phyloP scores from a whole-genome alignment of 129 eudicot genomes.

The Pulicaria dysenterica region DNA sequence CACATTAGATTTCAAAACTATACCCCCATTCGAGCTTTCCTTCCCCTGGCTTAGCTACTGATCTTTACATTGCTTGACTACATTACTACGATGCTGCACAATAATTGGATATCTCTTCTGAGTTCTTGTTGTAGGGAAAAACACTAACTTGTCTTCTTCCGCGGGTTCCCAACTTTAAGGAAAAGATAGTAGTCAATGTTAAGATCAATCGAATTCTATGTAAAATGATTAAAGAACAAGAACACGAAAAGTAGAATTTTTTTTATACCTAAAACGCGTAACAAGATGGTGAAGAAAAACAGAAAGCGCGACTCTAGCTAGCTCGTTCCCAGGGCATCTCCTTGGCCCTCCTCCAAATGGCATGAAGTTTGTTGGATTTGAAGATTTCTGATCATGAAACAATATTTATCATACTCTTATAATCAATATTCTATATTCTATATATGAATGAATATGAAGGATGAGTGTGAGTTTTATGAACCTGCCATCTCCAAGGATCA shows the following conservation, averaged over 20 bases:
- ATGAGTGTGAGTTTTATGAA: background rate
- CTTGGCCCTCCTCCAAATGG: constrained; percentile 99
- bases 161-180: constrained; percentile 75
- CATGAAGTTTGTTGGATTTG: constrained; percentile 50
- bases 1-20: constrained; percentile 15
- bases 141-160: constrained; percentile 80
- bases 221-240: background rate
- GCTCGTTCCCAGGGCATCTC: constrained; percentile 93
- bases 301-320: constrained; percentile 79
- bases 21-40: constrained; percentile 1
- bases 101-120: constrained; percentile 80
- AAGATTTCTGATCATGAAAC: constrained; percentile 34
- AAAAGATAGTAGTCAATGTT: background rate
- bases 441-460: background rate
- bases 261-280: constrained; percentile 64
- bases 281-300: constrained; percentile 89
- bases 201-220: background rate
- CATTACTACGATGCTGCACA: constrained; percentile 38
- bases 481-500: constrained; percentile 98
- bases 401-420: background rate
- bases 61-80: constrained; percentile 18
- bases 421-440: background rate
- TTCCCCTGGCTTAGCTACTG: constrained; percentile 2
- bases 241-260: background rate
- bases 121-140: constrained; percentile 87